phyloP scores from a whole-genome alignment of 1,284 basidiomycete species.

The Boletus sp. region DNA sequence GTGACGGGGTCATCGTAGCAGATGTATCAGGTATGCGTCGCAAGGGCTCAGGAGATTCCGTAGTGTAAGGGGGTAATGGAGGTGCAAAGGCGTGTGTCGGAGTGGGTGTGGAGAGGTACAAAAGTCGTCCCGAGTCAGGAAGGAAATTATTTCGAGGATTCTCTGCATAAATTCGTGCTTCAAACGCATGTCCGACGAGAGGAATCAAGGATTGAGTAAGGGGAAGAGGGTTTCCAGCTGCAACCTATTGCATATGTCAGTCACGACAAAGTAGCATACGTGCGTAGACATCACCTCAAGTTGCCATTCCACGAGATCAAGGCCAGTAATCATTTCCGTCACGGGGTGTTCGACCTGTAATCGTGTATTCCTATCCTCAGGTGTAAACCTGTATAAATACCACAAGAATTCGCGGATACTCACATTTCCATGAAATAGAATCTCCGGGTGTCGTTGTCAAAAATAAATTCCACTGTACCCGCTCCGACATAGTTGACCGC shows the following conservation, averaged over 20 bases:
- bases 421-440: slow-evolving; percentile 97
- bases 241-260: slow-evolving; percentile 54
- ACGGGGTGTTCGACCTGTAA: slow-evolving; percentile 96
- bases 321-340: slow-evolving; percentile 92
- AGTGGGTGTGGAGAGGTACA: slow-evolving; percentile 78
- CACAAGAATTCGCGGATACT: slow-evolving; percentile 30
- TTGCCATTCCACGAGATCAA: slow-evolving; percentile 96
- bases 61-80: slow-evolving; percentile 31
- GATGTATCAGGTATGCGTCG: slow-evolving; percentile 42
- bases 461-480: slow-evolving; percentile 93
- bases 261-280: not conserved
- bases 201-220: slow-evolving; percentile 78
- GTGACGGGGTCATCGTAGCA: slow-evolving; percentile 56
- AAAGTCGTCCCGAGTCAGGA: slow-evolving; percentile 84
- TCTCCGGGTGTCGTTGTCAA: slow-evolving; percentile 82
- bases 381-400: slow-evolving; percentile 4
- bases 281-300: slow-evolving; percentile 59
- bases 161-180: slow-evolving; percentile 97
- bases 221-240: slow-evolving; percentile 86
- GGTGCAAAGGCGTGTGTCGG: slow-evolving; percentile 70
- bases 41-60: slow-evolving; percentile 39
- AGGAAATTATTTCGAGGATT: slow-evolving; percentile 93
- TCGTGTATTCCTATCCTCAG: slow-evolving; percentile 76
- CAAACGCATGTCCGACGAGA: slow-evolving; percentile 90
- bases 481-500: slow-evolving; percentile 92